Base-by-base conservation (phyloP, 2,329 filamentous ascomycete species). In the Harringtonia aguacate region DNA sequence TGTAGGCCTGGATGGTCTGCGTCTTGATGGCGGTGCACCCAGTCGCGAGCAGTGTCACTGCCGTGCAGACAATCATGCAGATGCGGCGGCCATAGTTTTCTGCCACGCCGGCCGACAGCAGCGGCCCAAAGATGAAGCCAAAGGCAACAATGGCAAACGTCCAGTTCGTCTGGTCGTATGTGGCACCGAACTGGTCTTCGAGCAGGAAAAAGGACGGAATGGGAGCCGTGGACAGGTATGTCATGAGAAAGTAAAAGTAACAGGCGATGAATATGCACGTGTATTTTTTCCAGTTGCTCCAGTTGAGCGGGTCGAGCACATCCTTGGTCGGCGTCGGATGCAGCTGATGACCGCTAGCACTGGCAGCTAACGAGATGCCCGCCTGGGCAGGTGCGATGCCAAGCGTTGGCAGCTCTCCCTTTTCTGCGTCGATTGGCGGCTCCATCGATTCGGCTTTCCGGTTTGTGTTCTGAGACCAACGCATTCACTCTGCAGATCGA, bases 191-290 rank as follows among this genome's bases (percentile, higher is more conserved):
- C 43, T 68, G 59, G 3, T 62, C 57, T 51, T 76, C 66, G 20
- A 76, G 62, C 20, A 64, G 58, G 1, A 64, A 56, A 48, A 75
- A 77, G 0, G 72, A 73, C 3, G 73, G 71, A 1, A 77, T 69
- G 0, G 72, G 73, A 1, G 69, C 73, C 2, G 72, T 77, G 1
- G 73, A 76, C 47, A 76, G 64, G 57, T 75, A 77, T 15, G 73
- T 76, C 58, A 77, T 74, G 48, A 77, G 58, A 52, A 76, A 77
- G 43, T 61, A 74, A 66, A 72, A 63, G 29, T 67, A 57, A 70
- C 75, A 75, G 15, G 75, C 68, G 46, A 76, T 72, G 3, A 60
- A 61, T 4, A 76, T 57, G 36, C 72, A 68, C 2, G 51, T 54
- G 53, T 73, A 62, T 51, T 76, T 76, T 49, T 66, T 66, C 10